These are phyloP conservation scores for Perilla frutescens DNA, from an alignment of 257 asterid genomes.

Conservation along the genomic window DNA sequence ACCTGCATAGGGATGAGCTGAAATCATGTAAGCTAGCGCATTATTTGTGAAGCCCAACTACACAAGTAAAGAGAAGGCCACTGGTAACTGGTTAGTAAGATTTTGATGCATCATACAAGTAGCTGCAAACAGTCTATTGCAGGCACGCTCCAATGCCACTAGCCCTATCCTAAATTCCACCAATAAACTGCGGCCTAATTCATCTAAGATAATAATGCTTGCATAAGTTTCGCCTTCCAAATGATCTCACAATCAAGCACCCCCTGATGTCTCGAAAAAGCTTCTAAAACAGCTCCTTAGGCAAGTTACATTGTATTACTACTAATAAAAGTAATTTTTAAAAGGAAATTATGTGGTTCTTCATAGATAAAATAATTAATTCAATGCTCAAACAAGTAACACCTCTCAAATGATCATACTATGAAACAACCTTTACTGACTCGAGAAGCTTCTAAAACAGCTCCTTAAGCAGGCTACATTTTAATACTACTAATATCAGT, in stretches of 20 bases:
- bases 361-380: too few species aligned
- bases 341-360: too few species aligned
- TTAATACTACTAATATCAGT: not conserved
- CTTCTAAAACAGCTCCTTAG: not conserved
- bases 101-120: not conserved
- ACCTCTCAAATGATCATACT: not conserved
- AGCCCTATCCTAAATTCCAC: not conserved
- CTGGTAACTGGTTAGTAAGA: not conserved
- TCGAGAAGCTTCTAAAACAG: not conserved
- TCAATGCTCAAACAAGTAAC: not conserved
- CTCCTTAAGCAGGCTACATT: not conserved
- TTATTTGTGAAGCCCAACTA: not conserved
- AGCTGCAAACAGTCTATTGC: slow-evolving; percentile 10
- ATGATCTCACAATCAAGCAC: slow-evolving; percentile 3
- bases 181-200: slow-evolving; percentile 1
- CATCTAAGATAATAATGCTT: not conserved
- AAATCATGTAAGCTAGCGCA: not conserved
- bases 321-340: not conserved
- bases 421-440: not conserved
- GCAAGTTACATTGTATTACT: not conserved
- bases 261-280: not conserved
- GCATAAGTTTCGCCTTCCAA: not conserved
- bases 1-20: not conserved
- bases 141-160: not conserved
- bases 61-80: not conserved